Base-by-base conservation (phyloP, 1,284 basidiomycete species). In the Heterobasidion parviporum region DNA sequence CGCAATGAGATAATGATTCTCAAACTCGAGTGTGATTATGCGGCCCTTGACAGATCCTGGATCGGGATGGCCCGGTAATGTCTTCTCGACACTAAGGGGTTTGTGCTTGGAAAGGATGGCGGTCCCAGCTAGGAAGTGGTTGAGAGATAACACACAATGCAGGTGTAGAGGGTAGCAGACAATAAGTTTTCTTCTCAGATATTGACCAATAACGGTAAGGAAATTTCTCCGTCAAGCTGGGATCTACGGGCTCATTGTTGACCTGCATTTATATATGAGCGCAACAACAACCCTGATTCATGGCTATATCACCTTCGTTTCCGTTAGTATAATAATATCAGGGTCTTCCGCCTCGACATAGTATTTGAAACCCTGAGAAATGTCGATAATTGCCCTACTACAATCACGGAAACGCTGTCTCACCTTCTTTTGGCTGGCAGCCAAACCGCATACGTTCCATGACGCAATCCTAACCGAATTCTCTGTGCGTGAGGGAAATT, bases 311-410 rank as follows among this genome's bases (percentile, higher is more conserved):
- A 82, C 87, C 76, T 92, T 94, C 15, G 89, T 92, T 70, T 94
- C 90, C 0, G 87, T 90, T 51, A 93, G 69, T 10, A 93, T 78
- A 35, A 93, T 72, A 20, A 94, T 75, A 65, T 94, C 90, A 0
- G 90, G 81, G 64, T 92, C 83, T 64, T 94, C 90, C 1, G 90
- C 89, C 62, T 89, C 83, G 32, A 92, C 74, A 64, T 94, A 94
- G 61, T 74, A 68, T 62, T 81, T 84, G 71, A 93, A 91, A 0
- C 91, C 90, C 88, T 92, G 38, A 9, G 8, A 3, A 41, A 10
- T n/a, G n/a, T 41, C 38, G n/a, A 41, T n/a, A n/a, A 12, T 41
- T n/a, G 38, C 12, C 10, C 38, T 7, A 41, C 38, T n/a, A 41
- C 48, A 58, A 51, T 50, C 52, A 44, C 61, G 26, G 26, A 26